Base-by-base conservation (phyloP, 495 filamentous ascomycete genomes). In the Aspergillus homomorphus region DNA sequence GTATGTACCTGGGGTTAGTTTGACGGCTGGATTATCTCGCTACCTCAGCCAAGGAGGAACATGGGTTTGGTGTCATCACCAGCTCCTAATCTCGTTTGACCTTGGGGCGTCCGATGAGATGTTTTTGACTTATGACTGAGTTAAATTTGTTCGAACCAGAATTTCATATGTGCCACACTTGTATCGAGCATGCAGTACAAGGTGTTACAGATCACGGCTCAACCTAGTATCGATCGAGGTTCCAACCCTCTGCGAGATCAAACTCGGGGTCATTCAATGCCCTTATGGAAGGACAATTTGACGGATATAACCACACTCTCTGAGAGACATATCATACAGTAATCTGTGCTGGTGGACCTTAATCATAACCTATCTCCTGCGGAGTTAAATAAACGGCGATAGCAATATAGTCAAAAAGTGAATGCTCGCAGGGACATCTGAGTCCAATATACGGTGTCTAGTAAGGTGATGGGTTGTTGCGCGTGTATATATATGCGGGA, bases 221-320 rank as follows among this genome's bases (percentile, higher is more conserved):
- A 38, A 38, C 33, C 33, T 24, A 16, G 54, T 57, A 57, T 50
- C 45, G 54, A 57, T 57, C 54, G 54, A 57, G 46, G 49, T 22
- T 42, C 22, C 33, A 18, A 30, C 51, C 14, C 42, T 28, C 49
- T 60, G 58, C 19, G 50, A 44, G 57, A 56, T 61, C 56, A 61
- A 56, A 48, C 51, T 53, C 46, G 52, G 58, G 53, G 53, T 30
- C 44, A 38, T 2, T 38, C 15, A 12, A 9, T 38, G 8, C 2
- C 33, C 33, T 14, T 5, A 5, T 38, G 33, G 10, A 10, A 4
- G 10, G 26, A 4, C 12, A 38, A 12, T 2, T 6, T 38, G 33
- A 38, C 10, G n/a, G n/a, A 38, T 38, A 38, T 38, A 38, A 38
- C n/a, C 33, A 38, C 12, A 38, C 8, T 38, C 10, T 5, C 8